These are phyloP conservation scores for Malus hybrid DNA, from an alignment of 331 rosid genomes.

Conservation along the genomic window DNA sequence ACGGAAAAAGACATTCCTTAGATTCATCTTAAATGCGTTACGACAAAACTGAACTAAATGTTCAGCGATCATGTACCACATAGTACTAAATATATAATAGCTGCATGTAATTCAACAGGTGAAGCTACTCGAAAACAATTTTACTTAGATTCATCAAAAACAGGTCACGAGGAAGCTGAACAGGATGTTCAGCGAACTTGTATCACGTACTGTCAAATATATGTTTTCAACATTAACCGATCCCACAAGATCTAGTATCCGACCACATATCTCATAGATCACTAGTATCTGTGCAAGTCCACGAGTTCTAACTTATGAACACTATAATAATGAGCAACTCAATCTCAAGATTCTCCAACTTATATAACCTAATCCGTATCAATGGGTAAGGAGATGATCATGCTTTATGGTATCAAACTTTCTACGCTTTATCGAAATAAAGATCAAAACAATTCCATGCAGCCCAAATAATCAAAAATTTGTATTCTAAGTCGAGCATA, in stretches of 20 bases:
- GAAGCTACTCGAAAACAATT: neutral
- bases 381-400: neutral
- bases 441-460: neutral
- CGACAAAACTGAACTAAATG: neutral
- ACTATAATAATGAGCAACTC: neutral
- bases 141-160: neutral
- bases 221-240: neutral
- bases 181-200: neutral
- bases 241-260: neutral
- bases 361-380: neutral
- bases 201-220: neutral
- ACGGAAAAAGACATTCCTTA: no score
- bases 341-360: neutral
- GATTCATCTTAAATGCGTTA: no score
- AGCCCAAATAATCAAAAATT: neutral
- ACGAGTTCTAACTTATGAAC: neutral
- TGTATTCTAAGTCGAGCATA: no score
- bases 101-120: neutral
- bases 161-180: neutral
- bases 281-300: neutral
- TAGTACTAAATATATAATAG: no score
- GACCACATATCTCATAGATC: neutral
- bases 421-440: neutral
- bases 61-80: neutral
- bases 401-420: neutral